These are phyloP conservation scores for Pachysandra terminalis DNA, from an alignment of 164 flowering plant genomes.

Conservation along the genomic window DNA sequence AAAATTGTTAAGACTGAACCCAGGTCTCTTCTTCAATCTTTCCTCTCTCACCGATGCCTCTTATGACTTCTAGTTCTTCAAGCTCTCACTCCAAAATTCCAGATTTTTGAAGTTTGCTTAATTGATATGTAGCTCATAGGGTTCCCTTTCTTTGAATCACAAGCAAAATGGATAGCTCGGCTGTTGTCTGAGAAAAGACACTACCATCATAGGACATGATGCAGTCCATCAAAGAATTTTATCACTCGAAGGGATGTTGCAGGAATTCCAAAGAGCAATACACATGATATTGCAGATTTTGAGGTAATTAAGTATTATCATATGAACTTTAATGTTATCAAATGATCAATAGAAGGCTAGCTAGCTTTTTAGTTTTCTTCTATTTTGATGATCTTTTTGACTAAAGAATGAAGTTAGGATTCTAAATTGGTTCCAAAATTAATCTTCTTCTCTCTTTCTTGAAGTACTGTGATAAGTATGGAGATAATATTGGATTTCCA, in stretches of 20 bases:
- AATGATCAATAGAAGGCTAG: no score
- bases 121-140: slow-evolving; percentile 59
- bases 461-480: slow-evolving; percentile 78
- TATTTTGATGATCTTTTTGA: no score
- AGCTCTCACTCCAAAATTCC: no score
- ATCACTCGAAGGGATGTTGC: slow-evolving; percentile 60
- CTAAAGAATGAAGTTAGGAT: no score
- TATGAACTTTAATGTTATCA: no score
- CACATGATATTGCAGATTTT: slow-evolving; percentile 70
- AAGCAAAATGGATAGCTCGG: slow-evolving; percentile 93
- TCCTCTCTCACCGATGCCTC: no score
- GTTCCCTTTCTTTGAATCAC: slow-evolving; percentile 88
- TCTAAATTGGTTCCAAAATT: no score
- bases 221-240: slow-evolving; percentile 67
- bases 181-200: slow-evolving; percentile 64
- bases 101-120: background rate
- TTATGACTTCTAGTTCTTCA: no score
- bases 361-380: no score
- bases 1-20: no score
- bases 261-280: slow-evolving; percentile 70
- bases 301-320: no score
- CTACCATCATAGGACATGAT: slow-evolving; percentile 89
- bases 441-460: slow-evolving; percentile 1
- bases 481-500: slow-evolving; percentile 65
- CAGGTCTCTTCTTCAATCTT: no score